These are phyloP conservation scores for Dipodascus albidus DNA, from an alignment of 805 yeast genomes.

Conservation along the genomic window DNA sequence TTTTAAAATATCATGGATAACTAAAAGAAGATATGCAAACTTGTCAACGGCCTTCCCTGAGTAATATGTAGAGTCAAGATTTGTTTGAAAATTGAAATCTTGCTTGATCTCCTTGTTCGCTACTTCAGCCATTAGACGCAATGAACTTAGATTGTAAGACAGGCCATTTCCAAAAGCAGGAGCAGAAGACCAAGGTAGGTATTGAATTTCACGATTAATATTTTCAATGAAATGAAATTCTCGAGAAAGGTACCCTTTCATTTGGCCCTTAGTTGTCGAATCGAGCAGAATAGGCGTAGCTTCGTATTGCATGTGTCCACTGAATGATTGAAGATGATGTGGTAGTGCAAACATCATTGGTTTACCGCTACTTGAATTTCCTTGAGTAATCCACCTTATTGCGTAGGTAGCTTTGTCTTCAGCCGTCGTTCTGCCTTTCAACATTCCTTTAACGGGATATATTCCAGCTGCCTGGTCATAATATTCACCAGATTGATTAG, in stretches of 20 bases:
- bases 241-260: slow-evolving; percentile 27
- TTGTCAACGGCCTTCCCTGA: slow-evolving; percentile 84
- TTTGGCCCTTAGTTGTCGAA: slow-evolving; percentile 37
- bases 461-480: slow-evolving; percentile 63
- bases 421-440: slow-evolving; percentile 36
- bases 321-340: slow-evolving; percentile 45
- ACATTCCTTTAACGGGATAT: slow-evolving; percentile 40
- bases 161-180: slow-evolving; percentile 9
- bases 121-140: slow-evolving; percentile 32
- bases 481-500: slow-evolving; percentile 23
- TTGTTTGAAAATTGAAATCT: slow-evolving; percentile 46
- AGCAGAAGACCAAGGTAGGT: slow-evolving; percentile 47
- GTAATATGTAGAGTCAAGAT: slow-evolving; percentile 78
- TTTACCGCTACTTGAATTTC: slow-evolving; percentile 33
- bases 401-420: slow-evolving; percentile 38
- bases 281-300: slow-evolving; percentile 29
- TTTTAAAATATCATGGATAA: slow-evolving; percentile 51
- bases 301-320: slow-evolving; percentile 20
- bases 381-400: slow-evolving; percentile 38
- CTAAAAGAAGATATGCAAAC: slow-evolving; percentile 77
- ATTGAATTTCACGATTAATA: slow-evolving; percentile 34
- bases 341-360: slow-evolving; percentile 53
- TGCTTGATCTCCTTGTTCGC: slow-evolving; percentile 43
- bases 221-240: slow-evolving; percentile 24
- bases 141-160: slow-evolving; percentile 28